phyloP scores from a whole-genome alignment of 192 early-diverging fungal genomes.

The Entophlyctis luteolus region DNA sequence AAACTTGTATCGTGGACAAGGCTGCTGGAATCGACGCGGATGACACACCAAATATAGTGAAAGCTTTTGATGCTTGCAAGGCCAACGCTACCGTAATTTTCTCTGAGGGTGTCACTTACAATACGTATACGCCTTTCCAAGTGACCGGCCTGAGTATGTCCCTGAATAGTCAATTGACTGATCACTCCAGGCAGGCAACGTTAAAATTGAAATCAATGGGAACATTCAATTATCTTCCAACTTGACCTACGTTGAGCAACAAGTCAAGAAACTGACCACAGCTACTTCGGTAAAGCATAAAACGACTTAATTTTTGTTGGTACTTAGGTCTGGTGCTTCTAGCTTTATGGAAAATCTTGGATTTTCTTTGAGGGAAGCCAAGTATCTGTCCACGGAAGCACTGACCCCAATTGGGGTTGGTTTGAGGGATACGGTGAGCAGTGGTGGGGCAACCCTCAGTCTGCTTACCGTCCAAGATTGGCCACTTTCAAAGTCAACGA shows the following conservation, averaged over 20 bases:
- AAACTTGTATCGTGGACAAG: not conserved
- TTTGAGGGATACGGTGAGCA: not conserved
- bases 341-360: not conserved
- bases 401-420: not conserved
- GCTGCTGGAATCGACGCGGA: constrained; percentile 55
- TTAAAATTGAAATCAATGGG: not conserved
- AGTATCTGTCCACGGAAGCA: not conserved
- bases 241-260: not conserved
- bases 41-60: not conserved
- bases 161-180: not conserved
- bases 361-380: not conserved
- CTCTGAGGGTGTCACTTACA: not conserved
- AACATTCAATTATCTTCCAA: not conserved
- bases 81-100: not conserved
- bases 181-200: not conserved
- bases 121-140: not conserved
- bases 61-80: not conserved
- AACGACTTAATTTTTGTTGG: no score
- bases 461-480: not conserved
- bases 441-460: not conserved
- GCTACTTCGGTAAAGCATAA: no score
- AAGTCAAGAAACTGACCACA: not conserved
- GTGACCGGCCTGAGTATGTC: not conserved
- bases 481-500: not conserved
- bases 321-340: not conserved